Evolutionary conservation across 2,329 filamentous ascomycete species (phyloP).

Genomic region (Clarireedia hainanense): DNA sequence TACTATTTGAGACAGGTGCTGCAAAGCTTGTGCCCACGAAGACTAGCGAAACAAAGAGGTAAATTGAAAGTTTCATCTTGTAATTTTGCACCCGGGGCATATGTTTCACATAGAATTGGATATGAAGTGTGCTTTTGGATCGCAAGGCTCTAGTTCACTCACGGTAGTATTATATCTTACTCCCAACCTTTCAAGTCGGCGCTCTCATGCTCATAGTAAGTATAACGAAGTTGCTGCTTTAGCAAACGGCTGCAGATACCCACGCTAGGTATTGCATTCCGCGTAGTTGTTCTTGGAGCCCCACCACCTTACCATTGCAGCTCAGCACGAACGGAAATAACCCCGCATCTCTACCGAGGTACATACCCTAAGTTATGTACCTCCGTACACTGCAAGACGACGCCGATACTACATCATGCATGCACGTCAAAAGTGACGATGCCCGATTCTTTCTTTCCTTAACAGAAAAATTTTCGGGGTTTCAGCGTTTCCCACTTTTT

Average conservation of each 20-base stretch:
- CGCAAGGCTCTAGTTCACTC: background rate
- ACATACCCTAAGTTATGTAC: too few relatives aligned
- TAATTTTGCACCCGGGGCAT: background rate
- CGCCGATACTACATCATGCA: background rate
- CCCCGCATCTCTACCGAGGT: too few relatives aligned
- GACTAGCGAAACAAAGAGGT: background rate
- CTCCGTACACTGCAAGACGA: background rate
- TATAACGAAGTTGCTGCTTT: too few relatives aligned
- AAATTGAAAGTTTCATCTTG: background rate
- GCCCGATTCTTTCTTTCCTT: background rate
- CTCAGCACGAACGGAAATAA: too few relatives aligned
- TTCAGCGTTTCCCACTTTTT: background rate
- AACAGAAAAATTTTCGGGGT: background rate
- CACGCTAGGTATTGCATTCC: too few relatives aligned
- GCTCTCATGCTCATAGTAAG: too few relatives aligned
- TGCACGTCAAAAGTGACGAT: background rate
- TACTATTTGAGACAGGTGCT: background rate
- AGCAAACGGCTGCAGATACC: too few relatives aligned
- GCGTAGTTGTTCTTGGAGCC: too few relatives aligned
- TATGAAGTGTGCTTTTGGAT: background rate
- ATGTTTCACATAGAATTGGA: background rate
- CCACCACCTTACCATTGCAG: too few relatives aligned
- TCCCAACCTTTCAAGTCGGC: too few relatives aligned
- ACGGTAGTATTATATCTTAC: too few relatives aligned
- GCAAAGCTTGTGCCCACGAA: background rate